phyloP scores from a whole-genome alignment of 768 basidiomycete species.

The Podaxis sp. region DNA sequence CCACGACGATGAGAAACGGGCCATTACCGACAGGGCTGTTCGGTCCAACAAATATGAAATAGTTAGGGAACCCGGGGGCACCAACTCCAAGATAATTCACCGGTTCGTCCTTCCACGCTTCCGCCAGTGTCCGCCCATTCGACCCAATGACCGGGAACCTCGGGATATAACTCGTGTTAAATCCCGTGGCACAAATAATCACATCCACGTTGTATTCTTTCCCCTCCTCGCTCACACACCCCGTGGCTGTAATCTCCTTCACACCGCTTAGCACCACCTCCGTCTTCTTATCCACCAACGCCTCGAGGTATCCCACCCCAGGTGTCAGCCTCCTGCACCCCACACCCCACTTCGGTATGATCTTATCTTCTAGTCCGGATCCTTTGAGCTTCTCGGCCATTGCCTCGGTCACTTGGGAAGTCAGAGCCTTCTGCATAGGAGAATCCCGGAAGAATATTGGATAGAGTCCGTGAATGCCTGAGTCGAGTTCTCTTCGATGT shows the following conservation, averaged over 20 bases:
- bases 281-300: slow-evolving; percentile 27
- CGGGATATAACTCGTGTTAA: slow-evolving; percentile 30
- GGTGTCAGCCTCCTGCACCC: slow-evolving; percentile 33
- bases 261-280: slow-evolving; percentile 28
- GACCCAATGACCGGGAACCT: slow-evolving; percentile 29
- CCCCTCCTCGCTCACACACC: slow-evolving; percentile 26
- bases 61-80: slow-evolving; percentile 29
- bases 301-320: slow-evolving; percentile 31
- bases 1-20: slow-evolving; percentile 25
- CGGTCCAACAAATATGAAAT: slow-evolving; percentile 28
- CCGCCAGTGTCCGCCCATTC: slow-evolving; percentile 24
- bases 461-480: slow-evolving; percentile 31
- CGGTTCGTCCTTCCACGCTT: slow-evolving; percentile 29
- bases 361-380: slow-evolving; percentile 40
- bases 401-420: slow-evolving; percentile 22
- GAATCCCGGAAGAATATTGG: slow-evolving; percentile 28
- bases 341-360: slow-evolving; percentile 29
- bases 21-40: slow-evolving; percentile 32
- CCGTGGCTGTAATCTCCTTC: slow-evolving; percentile 26
- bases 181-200: slow-evolving; percentile 35
- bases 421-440: slow-evolving; percentile 27
- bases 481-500: slow-evolving; percentile 40
- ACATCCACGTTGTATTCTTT: slow-evolving; percentile 29
- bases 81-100: slow-evolving; percentile 28
- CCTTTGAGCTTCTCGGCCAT: slow-evolving; percentile 41